Base-by-base conservation (phyloP, 257 asterid species). In the Agastache rugosa region DNA sequence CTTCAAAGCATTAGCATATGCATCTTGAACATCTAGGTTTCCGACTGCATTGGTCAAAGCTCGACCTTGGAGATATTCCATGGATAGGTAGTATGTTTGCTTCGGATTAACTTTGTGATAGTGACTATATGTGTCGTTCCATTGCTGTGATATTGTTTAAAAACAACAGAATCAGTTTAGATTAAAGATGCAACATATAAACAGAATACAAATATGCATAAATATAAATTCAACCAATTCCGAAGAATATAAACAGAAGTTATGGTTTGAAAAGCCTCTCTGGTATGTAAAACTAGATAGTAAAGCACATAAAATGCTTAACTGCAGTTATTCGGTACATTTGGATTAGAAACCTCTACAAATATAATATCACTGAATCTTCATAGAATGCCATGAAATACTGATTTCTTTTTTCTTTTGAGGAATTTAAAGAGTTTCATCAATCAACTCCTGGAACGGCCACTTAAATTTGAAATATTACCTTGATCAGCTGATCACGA, bases 61-160 rank as follows among this genome's bases (percentile, higher is more conserved):
- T 82, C 99, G 85, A 55, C 99, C 99, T 89, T 95, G 99, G 79
- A 95, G 97, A 85, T 92, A 95, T 75, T 95, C 99, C 99, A 95
- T 95, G 75, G 99, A 95, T 63, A 95, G 82, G 80, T 95, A 95
- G 93, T 95, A 95, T 10, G 97, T 95, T 71, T 95, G 99, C 90
- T 95, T 95, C 41, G 98, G 98, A 79, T 92, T 93, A 45, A 75
- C 88, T 85, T 92, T 83, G 89, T 95, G 90, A 79, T 89, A 92
- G 75, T 89, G 97, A 78, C 74, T 74, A 83, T 95, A 95, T 8
- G 99, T 95, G 62, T 95, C 96, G 59, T 92, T 95, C 99, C 99
- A 95, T 95, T 90, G 99, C 99, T 94, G 91, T 64, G 39, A 67
- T 51, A 58, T 58, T 42, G 50, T 63, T 74, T 41, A 50, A 29